phyloP scores from a whole-genome alignment of 441 rosid species.

The Erysimum cheiri region DNA sequence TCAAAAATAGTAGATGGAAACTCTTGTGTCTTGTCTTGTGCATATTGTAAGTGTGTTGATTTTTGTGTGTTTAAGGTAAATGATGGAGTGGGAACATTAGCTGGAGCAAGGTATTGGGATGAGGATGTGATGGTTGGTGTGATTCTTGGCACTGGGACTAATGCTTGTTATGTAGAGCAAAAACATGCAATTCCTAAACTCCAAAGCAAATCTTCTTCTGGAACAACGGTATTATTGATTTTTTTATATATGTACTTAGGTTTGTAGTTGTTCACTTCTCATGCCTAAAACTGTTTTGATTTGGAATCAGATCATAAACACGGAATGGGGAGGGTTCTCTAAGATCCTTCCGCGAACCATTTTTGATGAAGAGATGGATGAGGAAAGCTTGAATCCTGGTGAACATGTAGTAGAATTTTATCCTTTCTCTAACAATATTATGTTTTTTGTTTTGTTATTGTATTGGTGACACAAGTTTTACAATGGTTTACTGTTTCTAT shows the following conservation, averaged over 20 bases:
- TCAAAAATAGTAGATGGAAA: neutral
- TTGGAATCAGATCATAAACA: conserved; percentile 67
- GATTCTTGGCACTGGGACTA: conserved; percentile 92
- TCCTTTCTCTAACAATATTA: neutral
- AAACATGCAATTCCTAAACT: conserved; percentile 72
- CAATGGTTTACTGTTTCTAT: conserved; percentile 23
- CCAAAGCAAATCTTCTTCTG: conserved; percentile 49
- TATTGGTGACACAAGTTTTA: neutral
- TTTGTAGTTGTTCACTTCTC: conserved; percentile 1
- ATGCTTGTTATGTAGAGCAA: conserved; percentile 89
- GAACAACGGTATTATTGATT: conserved; percentile 55
- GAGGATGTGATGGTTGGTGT: conserved; percentile 90
- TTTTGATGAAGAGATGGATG: conserved; percentile 82
- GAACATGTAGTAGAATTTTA: conserved; percentile 67
- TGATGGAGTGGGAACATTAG: conserved; percentile 84
- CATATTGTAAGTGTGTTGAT: conserved; percentile 2
- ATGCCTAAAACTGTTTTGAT: conserved; percentile 2
- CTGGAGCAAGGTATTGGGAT: conserved; percentile 87
- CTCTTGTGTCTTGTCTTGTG: conserved; percentile 22
- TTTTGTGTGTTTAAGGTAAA: conserved; percentile 59
- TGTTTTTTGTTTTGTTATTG: neutral
- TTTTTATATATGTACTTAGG: neutral
- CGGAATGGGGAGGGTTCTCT: conserved; percentile 95
- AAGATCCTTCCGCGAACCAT: conserved; percentile 70
- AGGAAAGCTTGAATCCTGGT: conserved; percentile 77